These are phyloP conservation scores for Diversispora epigaea DNA, from an alignment of 192 early-diverging fungal species.

Conservation along the genomic window DNA sequence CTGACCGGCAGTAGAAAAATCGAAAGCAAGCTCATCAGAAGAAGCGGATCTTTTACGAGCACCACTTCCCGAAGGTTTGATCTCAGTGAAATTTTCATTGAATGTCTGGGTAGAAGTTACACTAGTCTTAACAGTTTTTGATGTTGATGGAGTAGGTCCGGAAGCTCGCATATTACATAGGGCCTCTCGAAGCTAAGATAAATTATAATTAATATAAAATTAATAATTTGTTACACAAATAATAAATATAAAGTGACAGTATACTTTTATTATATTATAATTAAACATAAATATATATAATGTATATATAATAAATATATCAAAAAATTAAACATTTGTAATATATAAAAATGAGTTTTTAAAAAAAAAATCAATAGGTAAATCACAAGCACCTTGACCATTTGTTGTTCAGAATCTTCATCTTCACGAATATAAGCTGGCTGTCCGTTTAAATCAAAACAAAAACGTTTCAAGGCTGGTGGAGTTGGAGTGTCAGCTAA, in stretches of 20 bases:
- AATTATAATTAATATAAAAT: not conserved
- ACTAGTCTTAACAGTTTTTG: constrained; percentile 34
- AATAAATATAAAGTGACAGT: constrained; percentile 3
- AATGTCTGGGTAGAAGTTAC: not conserved
- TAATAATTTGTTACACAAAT: not conserved
- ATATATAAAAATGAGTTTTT: no score
- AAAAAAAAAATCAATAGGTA: constrained; percentile 20
- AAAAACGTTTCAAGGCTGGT: constrained; percentile 75
- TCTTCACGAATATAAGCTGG: constrained; percentile 67
- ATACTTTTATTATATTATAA: not conserved
- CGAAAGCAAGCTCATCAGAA: constrained; percentile 4
- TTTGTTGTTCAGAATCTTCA: constrained; percentile 51
- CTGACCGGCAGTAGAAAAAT: constrained; percentile 18
- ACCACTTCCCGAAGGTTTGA: constrained; percentile 4
- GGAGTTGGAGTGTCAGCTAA: constrained; percentile 74
- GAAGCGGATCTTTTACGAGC: constrained; percentile 34
- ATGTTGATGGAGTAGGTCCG: constrained; percentile 35
- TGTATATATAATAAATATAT: no score
- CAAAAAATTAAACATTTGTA: no score
- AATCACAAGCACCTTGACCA: constrained; percentile 35
- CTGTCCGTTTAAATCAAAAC: constrained; percentile 75
- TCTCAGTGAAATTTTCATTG: constrained; percentile 16
- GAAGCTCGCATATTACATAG: constrained; percentile 47
- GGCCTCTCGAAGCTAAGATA: constrained; percentile 45
- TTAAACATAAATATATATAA: no score